phyloP scores from a whole-genome alignment of 2,329 filamentous ascomycete genomes.

The Westerdykella aurantiaca region DNA sequence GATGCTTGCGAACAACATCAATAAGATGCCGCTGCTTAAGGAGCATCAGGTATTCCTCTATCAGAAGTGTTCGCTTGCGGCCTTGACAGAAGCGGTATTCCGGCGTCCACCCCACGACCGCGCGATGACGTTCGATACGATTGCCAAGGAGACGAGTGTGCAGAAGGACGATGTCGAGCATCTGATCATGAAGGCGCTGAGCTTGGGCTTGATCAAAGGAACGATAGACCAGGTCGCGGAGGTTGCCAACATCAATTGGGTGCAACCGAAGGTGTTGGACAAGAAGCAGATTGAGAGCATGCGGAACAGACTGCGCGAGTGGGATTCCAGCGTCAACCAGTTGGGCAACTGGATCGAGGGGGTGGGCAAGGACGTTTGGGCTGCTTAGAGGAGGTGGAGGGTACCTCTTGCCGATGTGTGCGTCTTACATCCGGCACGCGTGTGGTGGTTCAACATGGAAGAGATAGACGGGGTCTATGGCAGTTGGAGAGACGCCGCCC shows the following conservation, averaged over 20 bases:
- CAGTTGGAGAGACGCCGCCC: too few relatives aligned
- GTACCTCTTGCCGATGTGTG: too few relatives aligned
- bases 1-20: conserved; percentile 71
- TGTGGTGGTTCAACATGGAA: too few relatives aligned
- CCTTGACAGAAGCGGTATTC: conserved; percentile 93
- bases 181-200: conserved; percentile 98
- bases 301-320: conserved; percentile 80
- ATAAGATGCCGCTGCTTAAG: conserved; percentile 70
- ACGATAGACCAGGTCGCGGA: conserved; percentile 95
- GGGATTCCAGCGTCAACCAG: conserved; percentile 93
- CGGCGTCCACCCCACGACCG: conserved; percentile 91
- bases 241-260: conserved; percentile 94
- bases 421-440: too few relatives aligned
- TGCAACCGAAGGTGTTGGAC: conserved; percentile 96
- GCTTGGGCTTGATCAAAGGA: conserved; percentile 79
- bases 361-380: conserved; percentile 93
- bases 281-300: conserved; percentile 93
- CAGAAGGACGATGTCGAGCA: conserved; percentile 90
- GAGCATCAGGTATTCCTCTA: conserved; percentile 79
- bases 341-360: conserved; percentile 96
- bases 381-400: conserved; percentile 51
- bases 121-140: conserved; percentile 84
- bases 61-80: conserved; percentile 96
- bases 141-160: conserved; percentile 89
- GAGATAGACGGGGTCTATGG: too few relatives aligned